Evolutionary conservation across 305 asterid species (phyloP).

Genomic region (Fraxinus greggii): DNA sequence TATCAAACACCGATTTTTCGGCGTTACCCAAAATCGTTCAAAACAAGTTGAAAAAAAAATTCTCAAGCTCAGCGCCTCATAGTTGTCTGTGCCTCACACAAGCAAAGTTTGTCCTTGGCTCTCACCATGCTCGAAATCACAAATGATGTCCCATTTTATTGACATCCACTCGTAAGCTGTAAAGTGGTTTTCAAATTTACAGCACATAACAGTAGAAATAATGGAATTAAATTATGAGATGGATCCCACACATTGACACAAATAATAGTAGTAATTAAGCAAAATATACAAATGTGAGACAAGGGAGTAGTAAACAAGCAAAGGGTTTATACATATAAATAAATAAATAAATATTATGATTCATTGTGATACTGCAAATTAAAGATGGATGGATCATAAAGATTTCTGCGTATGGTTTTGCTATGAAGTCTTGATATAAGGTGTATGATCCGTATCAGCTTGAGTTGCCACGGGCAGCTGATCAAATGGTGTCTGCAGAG

Average conservation of each 20-base stretch:
- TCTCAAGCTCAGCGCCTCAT: too few species aligned
- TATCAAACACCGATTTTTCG: too few species aligned
- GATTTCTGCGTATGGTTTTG: conserved; percentile 34
- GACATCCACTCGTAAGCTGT: neutral
- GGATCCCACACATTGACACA: conserved; percentile 26
- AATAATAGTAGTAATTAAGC: conserved; percentile 8
- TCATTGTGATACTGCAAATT: neutral
- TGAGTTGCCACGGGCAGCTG: conserved; percentile 29
- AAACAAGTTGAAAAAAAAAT: too few species aligned
- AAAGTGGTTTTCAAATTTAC: neutral
- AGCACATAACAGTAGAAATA: neutral
- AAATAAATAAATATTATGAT: neutral
- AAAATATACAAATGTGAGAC: conserved; percentile 29
- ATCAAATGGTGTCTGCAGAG: conserved; percentile 19
- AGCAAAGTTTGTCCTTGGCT: too few species aligned
- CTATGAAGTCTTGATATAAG: conserved; percentile 32
- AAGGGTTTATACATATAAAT: conserved; percentile 28
- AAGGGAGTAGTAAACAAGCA: conserved; percentile 25
- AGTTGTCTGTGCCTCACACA: too few species aligned
- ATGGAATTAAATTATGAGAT: conserved; percentile 12
- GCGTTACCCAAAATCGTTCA: too few species aligned
- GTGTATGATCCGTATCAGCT: conserved; percentile 17
- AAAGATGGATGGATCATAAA: neutral
- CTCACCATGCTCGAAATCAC: neutral
- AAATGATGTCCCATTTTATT: neutral